phyloP scores from a whole-genome alignment of 805 yeast species.

The Candida adriatica region DNA sequence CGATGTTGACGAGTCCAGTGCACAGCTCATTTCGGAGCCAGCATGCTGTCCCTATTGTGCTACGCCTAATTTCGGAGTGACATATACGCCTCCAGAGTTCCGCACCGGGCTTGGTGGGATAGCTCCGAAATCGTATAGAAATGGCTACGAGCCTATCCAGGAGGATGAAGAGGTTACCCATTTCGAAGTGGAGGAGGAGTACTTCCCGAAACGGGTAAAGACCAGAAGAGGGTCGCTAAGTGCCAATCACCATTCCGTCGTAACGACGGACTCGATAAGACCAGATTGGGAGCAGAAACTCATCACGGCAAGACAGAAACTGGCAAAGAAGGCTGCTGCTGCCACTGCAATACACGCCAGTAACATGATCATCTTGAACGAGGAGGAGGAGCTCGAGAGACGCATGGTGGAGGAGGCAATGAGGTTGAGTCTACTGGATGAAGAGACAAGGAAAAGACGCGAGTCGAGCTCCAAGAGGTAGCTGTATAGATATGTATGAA shows the following conservation, averaged over 20 bases:
- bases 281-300: constrained; percentile 90
- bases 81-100: constrained; percentile 61
- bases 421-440: constrained; percentile 64
- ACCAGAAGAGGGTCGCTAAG: constrained; percentile 51
- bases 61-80: constrained; percentile 75
- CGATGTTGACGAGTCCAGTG: constrained; percentile 42
- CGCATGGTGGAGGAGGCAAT: constrained; percentile 83
- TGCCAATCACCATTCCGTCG: constrained; percentile 59
- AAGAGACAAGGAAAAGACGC: constrained; percentile 43
- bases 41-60: constrained; percentile 95
- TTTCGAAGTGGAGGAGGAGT: constrained; percentile 14
- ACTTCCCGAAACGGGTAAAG: constrained; percentile 8
- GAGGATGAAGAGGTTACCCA: constrained; percentile 12
- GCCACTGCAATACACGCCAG: constrained; percentile 93
- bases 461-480: constrained; percentile 21
- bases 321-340: constrained; percentile 86
- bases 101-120: constrained; percentile 51
- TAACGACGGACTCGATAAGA: constrained; percentile 74
- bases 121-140: constrained; percentile 38
- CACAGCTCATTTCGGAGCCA: constrained; percentile 73
- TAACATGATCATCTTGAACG: constrained; percentile 49
- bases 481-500: too few species aligned
- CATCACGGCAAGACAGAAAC: constrained; percentile 60
- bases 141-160: constrained; percentile 9
- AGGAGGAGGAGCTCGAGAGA: constrained; percentile 49